Evolutionary conservation across 495 filamentous ascomycete species (phyloP).

Genomic region (Penicillium psychrofluorescens): DNA sequence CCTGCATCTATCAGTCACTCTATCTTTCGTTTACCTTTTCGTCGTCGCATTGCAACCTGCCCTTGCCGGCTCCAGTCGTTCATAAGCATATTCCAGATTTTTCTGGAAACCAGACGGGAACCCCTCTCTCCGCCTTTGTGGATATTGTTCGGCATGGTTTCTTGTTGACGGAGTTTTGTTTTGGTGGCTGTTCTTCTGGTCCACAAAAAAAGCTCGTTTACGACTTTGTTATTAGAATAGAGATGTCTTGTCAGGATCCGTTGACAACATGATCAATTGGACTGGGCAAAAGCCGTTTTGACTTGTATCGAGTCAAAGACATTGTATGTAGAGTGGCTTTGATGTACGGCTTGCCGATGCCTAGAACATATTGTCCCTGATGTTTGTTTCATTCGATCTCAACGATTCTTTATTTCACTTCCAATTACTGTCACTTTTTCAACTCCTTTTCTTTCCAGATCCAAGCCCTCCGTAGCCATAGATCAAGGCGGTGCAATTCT

Average conservation of each 20-base stretch:
- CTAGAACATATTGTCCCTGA: no score
- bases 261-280: no score
- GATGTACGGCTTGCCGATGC: no score
- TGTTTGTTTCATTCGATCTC: no score
- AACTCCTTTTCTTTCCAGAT: no score
- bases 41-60: constrained; percentile 6
- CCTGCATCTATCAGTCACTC: constrained; percentile 7
- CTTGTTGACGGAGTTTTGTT: constrained; percentile 6
- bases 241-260: constrained; percentile 2
- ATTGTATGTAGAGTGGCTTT: no score
- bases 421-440: no score
- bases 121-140: not conserved
- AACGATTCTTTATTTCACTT: no score
- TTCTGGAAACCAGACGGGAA: constrained; percentile 1
- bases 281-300: no score
- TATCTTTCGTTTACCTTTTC: constrained; percentile 4
- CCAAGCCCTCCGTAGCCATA: no score
- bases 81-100: not conserved
- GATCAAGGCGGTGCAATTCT: no score
- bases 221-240: constrained; percentile 15
- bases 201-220: constrained; percentile 19
- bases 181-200: constrained; percentile 12
- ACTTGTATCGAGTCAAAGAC: no score
- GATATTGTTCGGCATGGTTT: constrained; percentile 3
- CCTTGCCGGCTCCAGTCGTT: constrained; percentile 5